Evolutionary conservation across 169 alveolate genomes (phyloP).

Genomic region (Perkinsus olseni): DNA sequence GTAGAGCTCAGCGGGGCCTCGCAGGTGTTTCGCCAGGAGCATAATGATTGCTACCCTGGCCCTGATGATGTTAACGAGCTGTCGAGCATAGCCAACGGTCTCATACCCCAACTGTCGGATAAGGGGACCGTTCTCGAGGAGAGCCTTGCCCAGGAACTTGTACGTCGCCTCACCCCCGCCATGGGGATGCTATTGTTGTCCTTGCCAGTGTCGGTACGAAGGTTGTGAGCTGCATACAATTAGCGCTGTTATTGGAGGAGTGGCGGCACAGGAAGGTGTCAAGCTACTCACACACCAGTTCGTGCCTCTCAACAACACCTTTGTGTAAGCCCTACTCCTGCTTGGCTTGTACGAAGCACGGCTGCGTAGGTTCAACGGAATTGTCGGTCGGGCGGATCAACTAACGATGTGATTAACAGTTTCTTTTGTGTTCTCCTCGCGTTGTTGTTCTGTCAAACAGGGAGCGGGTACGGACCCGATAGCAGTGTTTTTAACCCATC

Average conservation of each 20-base stretch:
- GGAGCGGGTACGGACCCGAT: not conserved
- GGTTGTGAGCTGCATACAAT: conserved; percentile 54
- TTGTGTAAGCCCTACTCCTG: conserved; percentile 16
- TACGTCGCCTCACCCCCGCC: not conserved
- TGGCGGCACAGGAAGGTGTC: conserved; percentile 68
- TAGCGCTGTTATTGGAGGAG: conserved; percentile 63
- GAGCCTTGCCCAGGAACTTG: not conserved
- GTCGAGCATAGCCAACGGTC: not conserved
- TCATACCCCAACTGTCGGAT: not conserved
- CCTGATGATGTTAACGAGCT: not conserved
- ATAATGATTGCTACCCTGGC: not conserved
- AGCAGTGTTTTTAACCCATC: not conserved
- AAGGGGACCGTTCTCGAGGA: not conserved
- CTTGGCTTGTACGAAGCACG: not conserved
- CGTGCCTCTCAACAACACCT: conserved; percentile 63
- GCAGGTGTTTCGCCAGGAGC: not conserved
- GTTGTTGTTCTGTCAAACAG: not conserved
- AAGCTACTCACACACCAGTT: conserved; percentile 63
- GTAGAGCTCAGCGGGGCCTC: not conserved
- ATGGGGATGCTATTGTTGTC: not conserved
- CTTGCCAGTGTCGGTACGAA: conserved; percentile 39
- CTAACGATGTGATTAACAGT: not conserved
- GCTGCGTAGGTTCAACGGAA: not conserved
- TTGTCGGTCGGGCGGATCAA: not conserved
- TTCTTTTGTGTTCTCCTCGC: not conserved